A percentile compares a stretch with the other conserved stretches of the same genome.
Evolutionary conservation across 1,139 yeast species (phyloP).

Genomic region (Nakaseomyces bracarensis): DNA sequence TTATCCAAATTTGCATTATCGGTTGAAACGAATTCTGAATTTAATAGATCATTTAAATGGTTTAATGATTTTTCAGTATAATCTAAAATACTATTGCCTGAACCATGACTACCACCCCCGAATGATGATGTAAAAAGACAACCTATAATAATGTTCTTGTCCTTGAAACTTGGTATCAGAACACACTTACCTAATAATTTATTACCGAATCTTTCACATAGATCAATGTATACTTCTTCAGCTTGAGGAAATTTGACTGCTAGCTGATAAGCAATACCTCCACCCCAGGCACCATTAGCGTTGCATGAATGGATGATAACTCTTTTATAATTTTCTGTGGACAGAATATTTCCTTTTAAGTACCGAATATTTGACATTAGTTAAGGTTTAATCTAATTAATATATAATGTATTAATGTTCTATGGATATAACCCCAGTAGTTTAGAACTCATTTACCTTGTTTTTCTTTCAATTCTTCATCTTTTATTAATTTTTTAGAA

Average conservation of each 20-base stretch:
- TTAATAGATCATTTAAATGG: constrained; percentile 10
- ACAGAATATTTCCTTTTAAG: constrained; percentile 20
- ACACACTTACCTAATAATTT: constrained; percentile 22
- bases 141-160: constrained; percentile 18
- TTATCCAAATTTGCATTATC: constrained; percentile 10
- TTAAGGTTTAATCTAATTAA: neutral
- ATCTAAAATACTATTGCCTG: constrained; percentile 14
- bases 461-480: no score
- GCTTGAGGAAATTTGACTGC: constrained; percentile 23
- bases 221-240: constrained; percentile 21
- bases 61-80: constrained; percentile 18
- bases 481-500: no score
- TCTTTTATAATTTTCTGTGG: constrained; percentile 13
- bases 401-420: neutral
- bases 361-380: constrained; percentile 16
- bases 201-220: constrained; percentile 21
- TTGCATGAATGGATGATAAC: constrained; percentile 59
- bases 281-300: constrained; percentile 77
- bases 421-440: neutral
- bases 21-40: constrained; percentile 5
- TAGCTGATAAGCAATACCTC: constrained; percentile 45
- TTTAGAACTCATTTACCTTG: no score
- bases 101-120: constrained; percentile 21
- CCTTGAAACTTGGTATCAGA: constrained; percentile 21
- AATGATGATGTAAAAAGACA: constrained; percentile 25